phyloP scores from a whole-genome alignment of 139 green algal genomes.

The Chlorella sorokiniana region DNA sequence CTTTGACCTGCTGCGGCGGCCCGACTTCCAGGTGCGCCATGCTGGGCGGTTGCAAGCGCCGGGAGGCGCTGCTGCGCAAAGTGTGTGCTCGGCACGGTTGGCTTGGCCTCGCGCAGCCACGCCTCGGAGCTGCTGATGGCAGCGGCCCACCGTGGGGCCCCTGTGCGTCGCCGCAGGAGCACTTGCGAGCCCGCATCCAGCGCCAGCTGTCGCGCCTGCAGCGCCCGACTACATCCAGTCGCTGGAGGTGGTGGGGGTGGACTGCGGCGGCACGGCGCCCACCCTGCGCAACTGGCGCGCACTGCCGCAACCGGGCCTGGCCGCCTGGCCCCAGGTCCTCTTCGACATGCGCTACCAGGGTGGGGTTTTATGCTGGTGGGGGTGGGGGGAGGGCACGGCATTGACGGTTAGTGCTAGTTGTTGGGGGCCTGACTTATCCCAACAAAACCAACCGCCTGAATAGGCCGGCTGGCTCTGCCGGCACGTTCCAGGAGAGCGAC shows the following conservation, averaged over 20 bases:
- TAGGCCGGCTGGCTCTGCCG: too few relatives aligned
- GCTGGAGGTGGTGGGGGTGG: constrained; percentile 50
- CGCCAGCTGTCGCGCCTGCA: constrained; percentile 53
- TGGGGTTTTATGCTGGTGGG: too few relatives aligned
- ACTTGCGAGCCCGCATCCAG: constrained; percentile 41
- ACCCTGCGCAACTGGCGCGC: constrained; percentile 41
- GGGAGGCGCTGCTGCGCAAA: background rate
- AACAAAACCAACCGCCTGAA: too few relatives aligned
- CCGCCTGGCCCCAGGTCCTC: constrained; percentile 56
- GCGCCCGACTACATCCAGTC: constrained; percentile 49
- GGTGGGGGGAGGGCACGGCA: too few relatives aligned
- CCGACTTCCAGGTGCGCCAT: constrained; percentile 32
- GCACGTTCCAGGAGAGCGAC: too few relatives aligned
- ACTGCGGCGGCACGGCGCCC: constrained; percentile 48
- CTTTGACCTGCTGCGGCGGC: constrained; percentile 59
- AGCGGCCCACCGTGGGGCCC: too few relatives aligned
- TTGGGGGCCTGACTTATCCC: too few relatives aligned
- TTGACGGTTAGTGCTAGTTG: too few relatives aligned
- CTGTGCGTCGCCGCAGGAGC: background rate
- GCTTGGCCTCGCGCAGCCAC: background rate
- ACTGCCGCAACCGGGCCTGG: constrained; percentile 39
- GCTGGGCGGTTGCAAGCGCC: background rate
- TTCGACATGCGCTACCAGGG: constrained; percentile 59
- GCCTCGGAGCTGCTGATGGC: background rate
- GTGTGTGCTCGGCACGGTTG: background rate